These are phyloP conservation scores for Rhizopus arrhizus DNA, from an alignment of 371 early-diverging fungal species.

Conservation along the genomic window DNA sequence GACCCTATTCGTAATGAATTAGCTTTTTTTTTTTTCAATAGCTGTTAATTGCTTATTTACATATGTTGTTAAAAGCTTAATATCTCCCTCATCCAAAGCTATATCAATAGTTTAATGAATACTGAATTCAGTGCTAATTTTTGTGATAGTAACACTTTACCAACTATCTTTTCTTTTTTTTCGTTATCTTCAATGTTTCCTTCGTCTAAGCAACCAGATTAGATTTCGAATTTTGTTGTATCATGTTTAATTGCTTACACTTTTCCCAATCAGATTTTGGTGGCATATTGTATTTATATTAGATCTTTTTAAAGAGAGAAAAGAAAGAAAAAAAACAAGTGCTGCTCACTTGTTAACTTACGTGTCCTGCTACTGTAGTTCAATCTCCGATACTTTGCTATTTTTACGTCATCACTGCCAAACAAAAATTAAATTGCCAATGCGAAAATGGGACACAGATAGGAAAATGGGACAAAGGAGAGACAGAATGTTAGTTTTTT, in stretches of 20 bases:
- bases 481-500: no score
- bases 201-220: constrained; percentile 61
- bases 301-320: not conserved
- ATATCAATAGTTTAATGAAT: not conserved
- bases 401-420: no score
- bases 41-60: constrained; percentile 42
- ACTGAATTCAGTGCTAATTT: no score
- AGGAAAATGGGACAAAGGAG: no score
- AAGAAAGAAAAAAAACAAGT: constrained; percentile 1
- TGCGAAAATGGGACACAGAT: no score
- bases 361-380: not conserved
- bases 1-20: constrained; percentile 70
- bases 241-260: constrained; percentile 60
- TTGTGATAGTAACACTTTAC: constrained; percentile 39
- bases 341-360: not conserved
- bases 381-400: not conserved
- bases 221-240: not conserved
- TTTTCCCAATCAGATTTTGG: constrained; percentile 88
- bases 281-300: constrained; percentile 14
- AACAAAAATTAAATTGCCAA: no score
- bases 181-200: constrained; percentile 78
- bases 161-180: constrained; percentile 86
- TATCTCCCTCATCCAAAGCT: constrained; percentile 96
- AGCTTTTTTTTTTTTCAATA: not conserved
- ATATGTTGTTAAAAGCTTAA: constrained; percentile 93